Evolutionary conservation across 73 alveolate genomes (phyloP), one percentile per base, ranked within the genome.

Genomic region (Symbiodinium pilosum): DNA sequence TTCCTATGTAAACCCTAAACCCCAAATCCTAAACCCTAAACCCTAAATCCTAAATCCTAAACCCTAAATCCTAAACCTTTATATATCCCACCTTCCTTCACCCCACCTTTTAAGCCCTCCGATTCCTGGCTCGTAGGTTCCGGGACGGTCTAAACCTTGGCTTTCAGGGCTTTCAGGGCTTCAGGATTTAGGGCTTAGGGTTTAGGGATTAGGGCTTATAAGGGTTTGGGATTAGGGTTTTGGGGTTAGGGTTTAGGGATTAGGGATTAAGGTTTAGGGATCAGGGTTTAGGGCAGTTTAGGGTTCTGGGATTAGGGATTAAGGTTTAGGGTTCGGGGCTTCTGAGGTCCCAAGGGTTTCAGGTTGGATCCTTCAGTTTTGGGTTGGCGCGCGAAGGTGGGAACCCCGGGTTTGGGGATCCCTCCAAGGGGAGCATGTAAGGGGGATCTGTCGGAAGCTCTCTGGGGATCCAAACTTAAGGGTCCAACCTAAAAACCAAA

Each of bases 61-160:
- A 47, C 64, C 64, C 64, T 47, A 47, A 47, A 47, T 16, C 64
- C 64, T 47, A 47, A 47, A 47, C 64, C 64, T 16, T n/a, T n/a
- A n/a, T n/a, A n/a, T n/a, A n/a, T n/a, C n/a, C n/a, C n/a, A n/a
- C n/a, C n/a, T n/a, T n/a, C n/a, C n/a, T n/a, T n/a, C n/a, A n/a
- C n/a, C n/a, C n/a, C n/a, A n/a, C n/a, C n/a, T n/a, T n/a, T 16
- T 47, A 47, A 47, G 64, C 64, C 64, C 64, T 11, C 8, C 64
- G 8, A 47, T 47, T 24, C 94, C 94, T 42, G 94, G 94, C 41
- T 87, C 69, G 94, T 87, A 87, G 84, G 68, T 56, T 59, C 59
- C 44, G 12, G 94, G 94, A 32, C 69, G 84, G 32, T 87, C 94
- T 18, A 87, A 38, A 24, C 94, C 94, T 87, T 43, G 71, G 34